Conservation (phyloP, 495 filamentous ascomycete species). For the Aspergillus nanangensis region DNA sequence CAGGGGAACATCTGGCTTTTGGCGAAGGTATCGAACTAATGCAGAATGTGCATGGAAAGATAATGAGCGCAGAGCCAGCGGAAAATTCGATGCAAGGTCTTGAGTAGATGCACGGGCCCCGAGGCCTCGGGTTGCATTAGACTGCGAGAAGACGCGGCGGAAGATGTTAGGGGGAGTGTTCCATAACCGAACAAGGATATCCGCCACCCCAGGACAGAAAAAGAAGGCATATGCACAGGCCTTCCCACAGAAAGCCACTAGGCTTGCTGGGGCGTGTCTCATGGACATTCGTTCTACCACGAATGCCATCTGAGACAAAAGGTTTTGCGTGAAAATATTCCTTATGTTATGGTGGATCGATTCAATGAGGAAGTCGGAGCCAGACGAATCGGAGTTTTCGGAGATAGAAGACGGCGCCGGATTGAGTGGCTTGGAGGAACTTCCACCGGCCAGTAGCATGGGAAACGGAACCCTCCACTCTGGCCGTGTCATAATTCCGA, state of each 20-base stretch:
- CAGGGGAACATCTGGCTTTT: conserved; percentile 62
- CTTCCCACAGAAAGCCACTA: conserved; percentile 92
- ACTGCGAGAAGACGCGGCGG: conserved; percentile 65
- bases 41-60: conserved; percentile 65
- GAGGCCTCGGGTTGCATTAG: conserved; percentile 43
- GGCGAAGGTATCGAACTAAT: conserved; percentile 61
- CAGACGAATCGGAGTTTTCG: conserved; percentile 39
- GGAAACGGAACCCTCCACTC: conserved; percentile 81
- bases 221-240: conserved; percentile 94
- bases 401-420: conserved; percentile 37
- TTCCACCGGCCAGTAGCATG: conserved; percentile 27
- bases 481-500: conserved; percentile 83
- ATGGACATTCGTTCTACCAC: conserved; percentile 91
- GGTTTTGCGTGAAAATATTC: conserved; percentile 82
- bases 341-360: conserved; percentile 93
- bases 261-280: conserved; percentile 80
- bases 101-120: conserved; percentile 36
- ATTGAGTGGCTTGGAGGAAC: conserved; percentile 25
- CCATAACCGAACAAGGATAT: conserved; percentile 84
- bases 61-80: conserved; percentile 62
- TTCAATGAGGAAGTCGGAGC: conserved; percentile 78
- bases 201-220: conserved; percentile 85
- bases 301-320: conserved; percentile 81
- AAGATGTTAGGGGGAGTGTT: conserved; percentile 59
- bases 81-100: conserved; percentile 67